These are phyloP conservation scores for Aurinia saxatilis DNA, from an alignment of 345 rosid genomes.

Conservation along the genomic window DNA sequence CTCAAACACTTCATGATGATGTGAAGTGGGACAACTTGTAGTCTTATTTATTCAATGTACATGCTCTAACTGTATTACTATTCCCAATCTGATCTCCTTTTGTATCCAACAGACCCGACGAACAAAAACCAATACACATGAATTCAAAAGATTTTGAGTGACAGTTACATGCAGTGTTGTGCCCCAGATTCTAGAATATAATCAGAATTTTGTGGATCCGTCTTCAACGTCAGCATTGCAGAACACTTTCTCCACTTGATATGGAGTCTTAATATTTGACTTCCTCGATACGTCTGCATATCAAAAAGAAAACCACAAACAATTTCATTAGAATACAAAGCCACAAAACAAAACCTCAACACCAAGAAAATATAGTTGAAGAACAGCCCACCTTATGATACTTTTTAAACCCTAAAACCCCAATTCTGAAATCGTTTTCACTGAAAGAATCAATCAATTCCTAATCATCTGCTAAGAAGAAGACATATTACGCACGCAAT, in stretches of 20 bases:
- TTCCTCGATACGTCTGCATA: conserved; percentile 81
- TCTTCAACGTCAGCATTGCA: conserved; percentile 78
- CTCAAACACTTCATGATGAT: neutral
- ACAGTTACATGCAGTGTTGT: conserved; percentile 61
- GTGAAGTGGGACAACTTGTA: neutral
- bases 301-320: neutral
- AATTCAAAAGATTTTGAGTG: neutral
- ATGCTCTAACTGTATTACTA: neutral
- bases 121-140: neutral
- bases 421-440: conserved; percentile 9
- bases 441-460: too few species aligned
- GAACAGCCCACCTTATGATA: too few species aligned
- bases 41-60: neutral
- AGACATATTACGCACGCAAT: too few species aligned
- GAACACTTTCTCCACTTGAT: conserved; percentile 94
- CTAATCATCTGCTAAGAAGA: too few species aligned
- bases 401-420: conserved; percentile 24
- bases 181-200: conserved; percentile 86
- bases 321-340: neutral
- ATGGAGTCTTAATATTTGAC: conserved; percentile 81
- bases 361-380: neutral
- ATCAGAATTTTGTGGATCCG: conserved; percentile 95
- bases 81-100: neutral
- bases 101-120: neutral
- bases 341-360: neutral